phyloP scores from a whole-genome alignment of 1,139 yeast genomes.

The Torulaspora pretoriensis region DNA sequence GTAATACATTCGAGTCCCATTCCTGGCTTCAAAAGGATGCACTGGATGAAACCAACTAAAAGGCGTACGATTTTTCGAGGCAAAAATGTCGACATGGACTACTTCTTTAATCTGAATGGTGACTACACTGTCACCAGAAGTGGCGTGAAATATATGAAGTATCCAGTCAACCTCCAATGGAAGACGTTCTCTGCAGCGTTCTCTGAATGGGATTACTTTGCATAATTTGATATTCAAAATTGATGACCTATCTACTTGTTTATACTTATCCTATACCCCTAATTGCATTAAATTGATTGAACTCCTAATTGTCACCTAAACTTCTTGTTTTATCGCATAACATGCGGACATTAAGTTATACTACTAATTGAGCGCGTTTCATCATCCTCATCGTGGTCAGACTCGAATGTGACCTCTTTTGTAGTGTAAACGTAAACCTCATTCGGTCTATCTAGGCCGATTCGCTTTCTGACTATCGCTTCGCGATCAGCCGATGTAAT shows the following conservation, averaged over 20 bases:
- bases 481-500: constrained; percentile 18
- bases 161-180: constrained; percentile 27
- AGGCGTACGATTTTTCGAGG: constrained; percentile 26
- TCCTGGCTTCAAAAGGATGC: constrained; percentile 30
- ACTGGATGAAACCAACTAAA: constrained; percentile 31
- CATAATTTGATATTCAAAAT: background rate
- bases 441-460: constrained; percentile 31
- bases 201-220: constrained; percentile 28
- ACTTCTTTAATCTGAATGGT: constrained; percentile 18
- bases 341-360: no score
- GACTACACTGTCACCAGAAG: constrained; percentile 25
- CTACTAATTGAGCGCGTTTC: no score
- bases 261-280: background rate
- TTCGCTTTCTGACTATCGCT: constrained; percentile 27
- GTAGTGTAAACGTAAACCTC: constrained; percentile 55
- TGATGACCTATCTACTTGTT: background rate
- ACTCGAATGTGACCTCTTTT: constrained; percentile 49
- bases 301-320: no score
- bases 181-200: constrained; percentile 27
- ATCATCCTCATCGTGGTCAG: constrained; percentile 24
- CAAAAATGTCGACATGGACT: constrained; percentile 25
- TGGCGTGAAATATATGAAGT: constrained; percentile 28
- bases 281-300: background rate
- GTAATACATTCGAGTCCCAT: constrained; percentile 28
- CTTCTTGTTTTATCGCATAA: no score